Evolutionary conservation across 2,329 filamentous ascomycete genomes (phyloP).

Genomic region (Cordyceps javanica): DNA sequence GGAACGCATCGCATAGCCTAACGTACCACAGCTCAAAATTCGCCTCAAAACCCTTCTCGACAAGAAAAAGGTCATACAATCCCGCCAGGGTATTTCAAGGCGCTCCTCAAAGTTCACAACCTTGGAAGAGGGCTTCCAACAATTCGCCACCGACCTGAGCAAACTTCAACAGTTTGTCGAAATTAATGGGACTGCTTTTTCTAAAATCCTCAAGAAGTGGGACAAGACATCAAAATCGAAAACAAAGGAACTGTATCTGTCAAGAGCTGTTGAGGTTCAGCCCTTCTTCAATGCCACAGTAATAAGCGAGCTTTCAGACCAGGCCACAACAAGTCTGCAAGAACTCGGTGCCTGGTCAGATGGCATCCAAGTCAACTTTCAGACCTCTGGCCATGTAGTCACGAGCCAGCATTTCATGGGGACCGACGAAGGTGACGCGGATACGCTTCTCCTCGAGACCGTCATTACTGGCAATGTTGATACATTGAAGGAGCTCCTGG

Average conservation of each 20-base stretch:
- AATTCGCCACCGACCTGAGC: constrained; percentile 93
- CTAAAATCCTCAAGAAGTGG: constrained; percentile 99
- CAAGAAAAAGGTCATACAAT: constrained; percentile 88
- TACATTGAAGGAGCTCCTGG: constrained; percentile 73
- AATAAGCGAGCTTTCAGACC: constrained; percentile 92
- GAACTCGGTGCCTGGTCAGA: constrained; percentile 96
- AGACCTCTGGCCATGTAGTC: constrained; percentile 56
- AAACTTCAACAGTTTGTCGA: constrained; percentile 99
- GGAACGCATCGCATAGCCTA: not conserved
- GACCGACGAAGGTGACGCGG: constrained; percentile 83
- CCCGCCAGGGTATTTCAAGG: constrained; percentile 72
- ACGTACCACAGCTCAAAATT: constrained; percentile 67
- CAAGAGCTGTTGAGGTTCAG: constrained; percentile 92
- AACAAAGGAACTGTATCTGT: constrained; percentile 95
- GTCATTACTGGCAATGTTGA: constrained; percentile 76
- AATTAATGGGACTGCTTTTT: constrained; percentile 95
- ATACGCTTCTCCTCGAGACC: constrained; percentile 81
- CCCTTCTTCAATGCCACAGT: constrained; percentile 97
- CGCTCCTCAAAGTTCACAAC: constrained; percentile 91
- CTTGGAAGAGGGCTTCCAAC: constrained; percentile 91
- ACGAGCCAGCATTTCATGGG: constrained; percentile 61
- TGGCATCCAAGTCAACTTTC: constrained; percentile 85
- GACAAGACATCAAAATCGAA: constrained; percentile 99
- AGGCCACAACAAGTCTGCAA: constrained; percentile 91
- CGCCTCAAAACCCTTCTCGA: constrained; percentile 87